Conservation (phyloP, 75 land plant species). For the Cupressus sempervirens region DNA sequence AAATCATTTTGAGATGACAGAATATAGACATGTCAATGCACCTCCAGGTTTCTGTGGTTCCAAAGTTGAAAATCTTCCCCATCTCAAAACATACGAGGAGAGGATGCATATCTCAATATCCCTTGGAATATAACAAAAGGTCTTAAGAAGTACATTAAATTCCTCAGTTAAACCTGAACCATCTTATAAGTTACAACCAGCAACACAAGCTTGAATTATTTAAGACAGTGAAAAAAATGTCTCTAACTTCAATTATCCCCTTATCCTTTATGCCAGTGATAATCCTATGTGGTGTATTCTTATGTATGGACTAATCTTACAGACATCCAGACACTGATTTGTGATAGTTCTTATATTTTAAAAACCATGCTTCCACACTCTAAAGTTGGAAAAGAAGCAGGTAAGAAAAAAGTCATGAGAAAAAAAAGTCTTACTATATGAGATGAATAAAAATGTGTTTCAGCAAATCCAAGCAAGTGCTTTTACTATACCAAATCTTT, state of each 20-base stretch:
- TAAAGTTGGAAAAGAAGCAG: too few species aligned
- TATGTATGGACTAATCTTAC: not conserved
- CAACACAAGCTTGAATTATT: too few species aligned
- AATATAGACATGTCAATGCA: not conserved
- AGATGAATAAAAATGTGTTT: not conserved
- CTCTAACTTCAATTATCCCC: too few species aligned
- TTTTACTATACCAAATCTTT: not conserved
- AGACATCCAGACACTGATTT: not conserved
- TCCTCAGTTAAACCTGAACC: not conserved
- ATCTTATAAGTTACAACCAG: not conserved
- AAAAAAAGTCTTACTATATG: not conserved
- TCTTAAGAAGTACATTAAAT: not conserved
- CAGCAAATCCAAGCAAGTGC: not conserved
- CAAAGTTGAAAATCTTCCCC: not conserved
- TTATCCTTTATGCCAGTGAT: constrained; percentile 3
- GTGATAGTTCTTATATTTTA: too few species aligned
- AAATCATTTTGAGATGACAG: not conserved
- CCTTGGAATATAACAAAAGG: not conserved
- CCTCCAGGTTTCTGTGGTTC: not conserved
- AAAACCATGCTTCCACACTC: not conserved
- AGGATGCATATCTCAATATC: not conserved
- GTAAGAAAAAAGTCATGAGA: not conserved
- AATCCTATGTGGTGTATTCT: not conserved
- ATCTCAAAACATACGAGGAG: not conserved
- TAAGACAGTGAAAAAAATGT: too few species aligned